Base-by-base conservation (phyloP, 768 basidiomycete species). In the Chalciporus sphaerocephalus region DNA sequence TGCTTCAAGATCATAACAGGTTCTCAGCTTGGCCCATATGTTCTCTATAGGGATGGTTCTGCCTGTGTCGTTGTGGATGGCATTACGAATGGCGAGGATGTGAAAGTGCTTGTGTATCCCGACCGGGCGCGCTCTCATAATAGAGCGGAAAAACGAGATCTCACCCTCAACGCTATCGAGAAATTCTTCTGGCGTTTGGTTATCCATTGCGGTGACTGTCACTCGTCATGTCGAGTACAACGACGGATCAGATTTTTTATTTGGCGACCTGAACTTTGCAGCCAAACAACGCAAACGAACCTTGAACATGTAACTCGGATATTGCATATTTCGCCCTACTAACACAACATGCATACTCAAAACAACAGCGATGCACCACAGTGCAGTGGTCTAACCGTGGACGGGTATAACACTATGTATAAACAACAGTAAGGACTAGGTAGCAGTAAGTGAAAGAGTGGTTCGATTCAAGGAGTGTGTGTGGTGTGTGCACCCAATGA, bases 91-190 rank as follows among this genome's bases (percentile, higher is more conserved):
- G 47, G 80, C 76, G 45, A 93, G 71, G 61, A 87, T 71, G 59
- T 92, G 86, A 67, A 92, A 91, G 68, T 89, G 79, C 22, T 81
- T 81, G 65, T 92, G 85, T 24, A 85, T 80, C 35, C 91, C 91
- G 43, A 92, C 79, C 0, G 91, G 91, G 44, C 91, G 75, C 15
- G 87, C 78, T 36, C 81, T 81, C 77, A 87, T 87, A 42, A 91
- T 71, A 6, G 87, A 85, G 40, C 85, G 79, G 61, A 92, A 92
- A 67, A 93, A 86, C 8, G 86, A 75, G 38, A 91, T 87, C 64
- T 93, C 91, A 32, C 91, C 91, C 54, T 84, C 80, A 42, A 89
- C 78, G 6, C 78, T 81, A 59, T 83, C 75, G 32, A 92, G 79
- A 58, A 85, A 83, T 24, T 61, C 64, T 12, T 53, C 46, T 22